Evolutionary conservation across 805 yeast species (phyloP), one percentile per base, ranked within the genome.

Genomic region (Tetrapisispora pingtungensis): DNA sequence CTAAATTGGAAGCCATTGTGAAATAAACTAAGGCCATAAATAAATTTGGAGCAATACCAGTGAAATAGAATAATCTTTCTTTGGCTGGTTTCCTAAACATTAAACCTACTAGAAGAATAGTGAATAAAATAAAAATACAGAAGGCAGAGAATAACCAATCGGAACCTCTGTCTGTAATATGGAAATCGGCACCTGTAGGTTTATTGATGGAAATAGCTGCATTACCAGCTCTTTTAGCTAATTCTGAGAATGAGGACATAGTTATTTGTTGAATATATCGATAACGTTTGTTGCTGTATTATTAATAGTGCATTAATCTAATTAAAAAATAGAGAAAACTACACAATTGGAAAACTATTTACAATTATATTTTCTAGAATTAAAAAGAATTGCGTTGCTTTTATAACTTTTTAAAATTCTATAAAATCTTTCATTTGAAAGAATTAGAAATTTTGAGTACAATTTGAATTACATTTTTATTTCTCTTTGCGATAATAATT

Each of bases 131-230:
- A 53, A 74, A 73, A 17, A 76, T 49, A 33, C 72, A 58, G 57
- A 79, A 78, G 17, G 68, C 81, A 3, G 85, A 70, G 81, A 83
- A 80, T 51, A 75, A 70, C 84, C 84, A 80, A 60, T 75, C 77
- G 7, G 84, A 77, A 61, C 85, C 85, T 57, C 77, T 77, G 10
- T 54, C 45, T 10, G 82, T 78, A 31, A 80, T 46, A 46, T 73
- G 74, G 58, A 80, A 73, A 50, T 77, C 82, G 33, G 70, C 64
- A 33, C 59, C 62, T 6, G 65, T 50, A 47, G 72, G 64, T 12
- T 74, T 72, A 54, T 78, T 78, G 43, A 72, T 51, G 4, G 51
- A 47, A 17, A 74, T 54, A 33, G 74, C 78, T 40, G 70, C 54
- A 49, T 72, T 72, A 42, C 62, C 62, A 43, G 57, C 60, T 49